Evolutionary conservation across 2,329 filamentous ascomycete genomes (phyloP), one percentile per base, ranked within the genome.

Genomic region (Onygena corvina): DNA sequence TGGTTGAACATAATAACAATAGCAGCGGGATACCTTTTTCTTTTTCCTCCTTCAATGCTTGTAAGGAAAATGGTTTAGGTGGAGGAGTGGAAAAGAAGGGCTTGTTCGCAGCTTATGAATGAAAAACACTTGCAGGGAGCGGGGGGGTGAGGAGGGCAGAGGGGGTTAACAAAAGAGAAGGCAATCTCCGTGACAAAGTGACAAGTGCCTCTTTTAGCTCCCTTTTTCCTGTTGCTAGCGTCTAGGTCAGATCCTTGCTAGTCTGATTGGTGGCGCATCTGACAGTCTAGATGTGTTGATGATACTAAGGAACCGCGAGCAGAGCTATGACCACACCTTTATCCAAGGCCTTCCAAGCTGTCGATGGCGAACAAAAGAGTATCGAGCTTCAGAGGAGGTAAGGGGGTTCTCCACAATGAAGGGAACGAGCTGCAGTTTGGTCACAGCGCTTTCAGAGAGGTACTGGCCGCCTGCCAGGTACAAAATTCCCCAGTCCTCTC

Each of bases 1-100:
- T 52, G 50, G 31, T 48, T 51, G 38, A 53, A 51, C 50, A 53
- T 53, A 12, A 42, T 27, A 30, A 42, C 49, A 53, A 50, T 31
- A 40, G 30, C 30, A 36, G 21, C 9, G 11, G 14, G 44, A 46
- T 29, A 46, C 30, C 18, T 23, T 14, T 34, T 46, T 47, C n/a
- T 47, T 34, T 47, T 31, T 46, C 23, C 44, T 14, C 11, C 30
- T 35, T 34, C 31, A 29, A 36, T 27, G 33, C 12, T 16, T 35
- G 21, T 25, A 36, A 47, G 23, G 20, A 21, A 6, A 35, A 34
- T 35, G 31, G 16, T 5, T 27, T 34, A 36, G 20, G 23, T 4
- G 21, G 33, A 8, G 18, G 20, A 9, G 16, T 1, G 12, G 21
- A 42, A 31, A 27, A 47, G 30, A 30, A 27, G 31, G 46, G 46